Percentiles rank a stretch among this genome's conserved stretches.
phyloP scores from a whole-genome alignment of 768 basidiomycete species.

The Mycena sanguinolenta region DNA sequence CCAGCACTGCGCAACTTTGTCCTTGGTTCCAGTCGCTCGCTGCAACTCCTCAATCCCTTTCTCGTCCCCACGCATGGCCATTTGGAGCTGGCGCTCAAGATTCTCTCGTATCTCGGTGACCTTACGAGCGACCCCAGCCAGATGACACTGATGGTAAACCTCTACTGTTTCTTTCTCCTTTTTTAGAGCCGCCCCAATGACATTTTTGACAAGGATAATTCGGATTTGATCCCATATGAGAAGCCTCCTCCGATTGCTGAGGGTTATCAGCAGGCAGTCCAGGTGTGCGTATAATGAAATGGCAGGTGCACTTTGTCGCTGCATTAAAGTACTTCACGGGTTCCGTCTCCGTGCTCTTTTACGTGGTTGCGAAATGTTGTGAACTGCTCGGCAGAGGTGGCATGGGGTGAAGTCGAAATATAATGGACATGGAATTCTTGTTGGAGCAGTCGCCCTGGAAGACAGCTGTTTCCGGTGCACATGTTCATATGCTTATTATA shows the following conservation, averaged over 20 bases:
- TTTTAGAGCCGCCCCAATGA: background rate
- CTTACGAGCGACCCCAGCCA: background rate
- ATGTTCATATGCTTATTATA: too few species aligned
- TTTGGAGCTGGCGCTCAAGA: too few species aligned
- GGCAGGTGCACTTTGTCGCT: conserved; percentile 13
- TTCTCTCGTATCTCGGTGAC: background rate
- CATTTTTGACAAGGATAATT: too few species aligned
- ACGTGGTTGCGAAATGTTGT: too few species aligned
- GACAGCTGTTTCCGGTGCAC: too few species aligned
- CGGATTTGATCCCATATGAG: too few species aligned
- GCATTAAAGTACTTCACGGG: conserved; percentile 27
- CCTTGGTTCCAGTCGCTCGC: too few species aligned
- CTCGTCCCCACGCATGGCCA: too few species aligned
- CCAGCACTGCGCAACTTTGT: too few species aligned
- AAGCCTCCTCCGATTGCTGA: conserved; percentile 36
- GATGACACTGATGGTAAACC: background rate
- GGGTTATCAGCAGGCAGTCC: conserved; percentile 39
- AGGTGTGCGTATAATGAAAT: conserved; percentile 20
- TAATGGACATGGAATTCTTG: too few species aligned
- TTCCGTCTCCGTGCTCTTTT: conserved; percentile 22
- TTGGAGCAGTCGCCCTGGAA: too few species aligned
- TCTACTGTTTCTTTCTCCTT: background rate
- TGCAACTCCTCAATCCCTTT: too few species aligned
- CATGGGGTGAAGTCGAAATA: background rate
- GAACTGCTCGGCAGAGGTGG: conserved; percentile 2